A percentile compares a stretch with the other conserved stretches of the same genome.
phyloP scores from a whole-genome alignment of 805 yeast genomes.

The Cyberlindnera lachancei region DNA sequence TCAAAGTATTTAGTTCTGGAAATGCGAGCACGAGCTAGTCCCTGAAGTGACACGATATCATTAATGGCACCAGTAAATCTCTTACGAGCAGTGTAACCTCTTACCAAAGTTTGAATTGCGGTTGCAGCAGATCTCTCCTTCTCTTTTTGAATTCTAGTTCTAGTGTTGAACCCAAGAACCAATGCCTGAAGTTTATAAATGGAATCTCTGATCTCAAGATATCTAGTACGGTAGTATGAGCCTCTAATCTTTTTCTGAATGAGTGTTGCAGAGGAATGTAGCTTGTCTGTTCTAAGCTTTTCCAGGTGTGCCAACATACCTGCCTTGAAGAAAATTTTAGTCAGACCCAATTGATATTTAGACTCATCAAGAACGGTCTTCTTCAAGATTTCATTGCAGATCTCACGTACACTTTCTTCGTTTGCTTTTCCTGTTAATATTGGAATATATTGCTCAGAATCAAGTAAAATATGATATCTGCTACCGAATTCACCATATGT shows the following conservation, averaged over 20 bases:
- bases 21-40: slow-evolving; percentile 41
- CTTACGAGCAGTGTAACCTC: slow-evolving; percentile 46
- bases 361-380: slow-evolving; percentile 55
- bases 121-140: slow-evolving; percentile 57
- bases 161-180: slow-evolving; percentile 53
- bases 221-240: slow-evolving; percentile 53
- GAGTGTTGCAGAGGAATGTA: slow-evolving; percentile 68
- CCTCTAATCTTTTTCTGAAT: slow-evolving; percentile 80
- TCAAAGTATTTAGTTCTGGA: slow-evolving; percentile 45
- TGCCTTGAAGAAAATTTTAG: slow-evolving; percentile 92
- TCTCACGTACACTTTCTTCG: slow-evolving; percentile 48
- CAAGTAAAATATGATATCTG: slow-evolving; percentile 77
- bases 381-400: slow-evolving; percentile 62
- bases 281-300: slow-evolving; percentile 72
- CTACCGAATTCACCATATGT: slow-evolving; percentile 88
- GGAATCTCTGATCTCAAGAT: slow-evolving; percentile 44
- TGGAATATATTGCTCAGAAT: slow-evolving; percentile 60
- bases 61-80: slow-evolving; percentile 21
- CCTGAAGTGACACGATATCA: slow-evolving; percentile 38
- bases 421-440: slow-evolving; percentile 46
- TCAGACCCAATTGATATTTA: slow-evolving; percentile 84
- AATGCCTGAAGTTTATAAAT: slow-evolving; percentile 52
- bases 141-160: slow-evolving; percentile 48
- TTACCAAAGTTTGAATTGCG: slow-evolving; percentile 57
- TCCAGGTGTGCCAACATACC: slow-evolving; percentile 93